Evolutionary conservation across 805 yeast species (phyloP).

Genomic region (Metahyphopichia silvanorum): DNA sequence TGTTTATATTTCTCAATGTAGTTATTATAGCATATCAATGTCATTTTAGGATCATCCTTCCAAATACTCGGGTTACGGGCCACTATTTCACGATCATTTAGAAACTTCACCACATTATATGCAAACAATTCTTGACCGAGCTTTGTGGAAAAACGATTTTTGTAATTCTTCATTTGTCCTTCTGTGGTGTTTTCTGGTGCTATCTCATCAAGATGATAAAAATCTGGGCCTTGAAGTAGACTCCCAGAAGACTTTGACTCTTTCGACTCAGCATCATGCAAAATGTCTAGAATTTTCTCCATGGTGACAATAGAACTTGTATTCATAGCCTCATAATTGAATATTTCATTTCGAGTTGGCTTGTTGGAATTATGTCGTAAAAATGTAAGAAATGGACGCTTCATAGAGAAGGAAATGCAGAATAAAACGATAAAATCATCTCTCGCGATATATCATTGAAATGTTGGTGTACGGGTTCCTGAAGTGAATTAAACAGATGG

Average conservation of each 20-base stretch:
- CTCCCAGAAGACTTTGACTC: background rate
- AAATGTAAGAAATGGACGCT: background rate
- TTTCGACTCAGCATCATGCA: conserved; percentile 6
- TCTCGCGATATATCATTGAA: no score
- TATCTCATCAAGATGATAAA: no score
- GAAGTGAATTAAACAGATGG: no score
- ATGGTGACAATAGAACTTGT: conserved; percentile 11
- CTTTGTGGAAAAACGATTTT: conserved; percentile 3
- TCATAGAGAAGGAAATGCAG: background rate
- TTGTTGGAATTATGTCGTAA: background rate
- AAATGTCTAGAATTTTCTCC: conserved; percentile 11
- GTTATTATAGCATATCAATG: conserved; percentile 3
- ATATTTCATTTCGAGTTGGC: background rate
- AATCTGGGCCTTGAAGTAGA: background rate
- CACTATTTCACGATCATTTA: conserved; percentile 11
- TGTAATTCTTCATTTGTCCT: background rate
- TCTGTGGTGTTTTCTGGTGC: background rate
- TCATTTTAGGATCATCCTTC: conserved; percentile 4
- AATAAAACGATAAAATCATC: no score
- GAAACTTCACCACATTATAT: conserved; percentile 7
- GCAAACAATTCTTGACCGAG: conserved; percentile 12
- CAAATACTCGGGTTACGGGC: conserved; percentile 6
- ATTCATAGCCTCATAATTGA: conserved; percentile 9
- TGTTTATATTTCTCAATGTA: conserved; percentile 5
- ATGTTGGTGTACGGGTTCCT: no score